Conservation (phyloP, 2,329 filamentous ascomycete species). For the Zalaria obscura region DNA sequence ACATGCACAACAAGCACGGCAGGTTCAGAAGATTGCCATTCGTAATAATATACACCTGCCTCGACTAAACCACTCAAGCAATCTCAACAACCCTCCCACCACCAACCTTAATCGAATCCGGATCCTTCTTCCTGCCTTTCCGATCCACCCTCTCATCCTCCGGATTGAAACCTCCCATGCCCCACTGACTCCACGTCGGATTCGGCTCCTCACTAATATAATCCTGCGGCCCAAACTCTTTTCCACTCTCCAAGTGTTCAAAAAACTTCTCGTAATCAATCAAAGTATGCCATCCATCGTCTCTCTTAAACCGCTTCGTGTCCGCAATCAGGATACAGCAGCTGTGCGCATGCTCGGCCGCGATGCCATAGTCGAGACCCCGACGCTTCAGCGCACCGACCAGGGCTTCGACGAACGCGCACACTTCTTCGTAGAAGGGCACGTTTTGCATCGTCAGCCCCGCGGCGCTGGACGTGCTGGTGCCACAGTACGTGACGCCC, state of each 20-base stretch:
- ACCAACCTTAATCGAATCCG: neutral
- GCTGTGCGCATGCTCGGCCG: conserved; percentile 86
- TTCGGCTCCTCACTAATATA: conserved; percentile 67
- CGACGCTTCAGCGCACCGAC: conserved; percentile 53
- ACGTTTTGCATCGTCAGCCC: conserved; percentile 96
- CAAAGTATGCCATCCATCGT: conserved; percentile 75
- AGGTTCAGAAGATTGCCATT: too few species aligned
- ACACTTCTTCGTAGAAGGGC: conserved; percentile 86
- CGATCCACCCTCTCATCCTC: conserved; percentile 74
- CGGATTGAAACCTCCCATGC: conserved; percentile 87
- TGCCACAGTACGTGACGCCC: conserved; percentile 93
- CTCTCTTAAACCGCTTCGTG: conserved; percentile 61
- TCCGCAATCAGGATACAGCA: conserved; percentile 76
- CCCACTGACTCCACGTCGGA: conserved; percentile 90
- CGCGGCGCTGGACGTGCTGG: conserved; percentile 66
- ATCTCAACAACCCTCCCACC: neutral
- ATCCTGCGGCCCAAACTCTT: conserved; percentile 65
- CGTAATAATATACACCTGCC: too few species aligned
- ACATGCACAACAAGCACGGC: too few species aligned
- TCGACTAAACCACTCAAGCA: neutral
- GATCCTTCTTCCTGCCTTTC: conserved; percentile 42
- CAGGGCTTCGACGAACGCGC: conserved; percentile 64
- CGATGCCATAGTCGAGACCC: conserved; percentile 75
- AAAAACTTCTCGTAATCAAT: conserved; percentile 91
- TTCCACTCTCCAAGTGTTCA: conserved; percentile 56